These are phyloP conservation scores for Monilinia polystroma DNA, from an alignment of 2,329 filamentous ascomycete genomes.

Conservation along the genomic window DNA sequence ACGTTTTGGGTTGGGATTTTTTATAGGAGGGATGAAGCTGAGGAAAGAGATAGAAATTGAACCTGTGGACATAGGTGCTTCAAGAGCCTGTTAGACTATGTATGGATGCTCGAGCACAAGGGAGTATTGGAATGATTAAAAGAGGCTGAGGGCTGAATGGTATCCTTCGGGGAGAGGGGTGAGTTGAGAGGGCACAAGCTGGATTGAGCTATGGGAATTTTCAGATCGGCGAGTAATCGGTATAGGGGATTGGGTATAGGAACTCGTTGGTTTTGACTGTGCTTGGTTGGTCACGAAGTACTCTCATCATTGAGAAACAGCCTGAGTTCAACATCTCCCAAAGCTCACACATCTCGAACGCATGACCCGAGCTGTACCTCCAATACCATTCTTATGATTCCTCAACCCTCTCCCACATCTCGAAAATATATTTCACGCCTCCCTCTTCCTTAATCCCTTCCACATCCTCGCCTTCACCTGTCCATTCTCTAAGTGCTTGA, in stretches of 20 bases:
- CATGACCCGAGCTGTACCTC: too few species aligned
- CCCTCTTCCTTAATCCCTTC: constrained; percentile 61
- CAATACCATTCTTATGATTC: not conserved
- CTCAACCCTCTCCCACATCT: constrained; percentile 64
- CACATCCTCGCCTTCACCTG: constrained; percentile 59
- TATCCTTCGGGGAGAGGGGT: too few species aligned
- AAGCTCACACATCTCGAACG: not conserved
- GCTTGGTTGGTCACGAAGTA: too few species aligned
- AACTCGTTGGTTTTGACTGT: not conserved
- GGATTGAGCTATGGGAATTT: not conserved
- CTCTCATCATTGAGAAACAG: not conserved
- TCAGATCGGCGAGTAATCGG: not conserved
- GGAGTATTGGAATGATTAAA: too few species aligned
- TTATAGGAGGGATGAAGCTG: too few species aligned
- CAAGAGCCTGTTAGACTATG: too few species aligned
- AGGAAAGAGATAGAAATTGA: too few species aligned
- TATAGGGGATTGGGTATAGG: too few species aligned
- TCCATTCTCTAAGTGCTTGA: constrained; percentile 59
- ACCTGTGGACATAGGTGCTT: too few species aligned
- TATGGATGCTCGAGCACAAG: too few species aligned
- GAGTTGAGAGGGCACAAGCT: not conserved
- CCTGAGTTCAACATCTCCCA: not conserved
- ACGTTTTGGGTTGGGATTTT: too few species aligned
- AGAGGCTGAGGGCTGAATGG: not conserved
- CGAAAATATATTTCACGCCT: constrained; percentile 65